These are phyloP conservation scores for Cyclotella choctawhatcheeana DNA, from an alignment of 108 stramenopile species.

Conservation along the genomic window DNA sequence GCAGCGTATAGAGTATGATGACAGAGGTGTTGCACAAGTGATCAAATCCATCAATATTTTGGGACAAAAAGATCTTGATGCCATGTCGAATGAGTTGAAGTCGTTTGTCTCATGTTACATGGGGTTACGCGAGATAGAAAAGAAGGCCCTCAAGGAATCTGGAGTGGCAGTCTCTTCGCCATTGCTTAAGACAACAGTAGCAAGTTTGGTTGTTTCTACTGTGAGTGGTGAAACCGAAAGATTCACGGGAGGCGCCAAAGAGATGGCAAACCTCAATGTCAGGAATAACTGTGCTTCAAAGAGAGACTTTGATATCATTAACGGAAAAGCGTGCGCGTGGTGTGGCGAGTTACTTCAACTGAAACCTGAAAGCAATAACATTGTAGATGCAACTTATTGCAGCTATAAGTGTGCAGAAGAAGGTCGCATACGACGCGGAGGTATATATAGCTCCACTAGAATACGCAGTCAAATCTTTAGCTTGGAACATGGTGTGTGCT, in stretches of 20 bases:
- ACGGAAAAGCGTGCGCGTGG: conserved; percentile 64
- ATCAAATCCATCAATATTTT: background rate
- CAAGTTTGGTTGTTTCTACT: conserved; percentile 34
- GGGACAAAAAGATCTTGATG: conserved; percentile 1
- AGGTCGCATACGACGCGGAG: conserved; percentile 68
- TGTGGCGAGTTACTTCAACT: conserved; percentile 42
- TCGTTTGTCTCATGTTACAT: conserved; percentile 56
- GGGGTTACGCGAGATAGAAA: conserved; percentile 61
- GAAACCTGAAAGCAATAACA: background rate
- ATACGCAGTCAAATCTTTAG: conserved; percentile 63
- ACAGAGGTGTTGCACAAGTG: conserved; percentile 37
- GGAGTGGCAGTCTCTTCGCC: conserved; percentile 43
- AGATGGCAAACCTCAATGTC: conserved; percentile 54
- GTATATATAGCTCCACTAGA: conserved; percentile 54
- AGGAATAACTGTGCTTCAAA: conserved; percentile 52
- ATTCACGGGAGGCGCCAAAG: conserved; percentile 71
- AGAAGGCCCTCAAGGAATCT: conserved; percentile 58
- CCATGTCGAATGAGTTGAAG: conserved; percentile 51
- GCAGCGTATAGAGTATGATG: conserved; percentile 41
- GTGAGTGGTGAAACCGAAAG: conserved; percentile 41
- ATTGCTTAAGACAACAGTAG: conserved; percentile 35
- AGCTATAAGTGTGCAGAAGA: conserved; percentile 64
- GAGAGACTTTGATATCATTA: conserved; percentile 48
- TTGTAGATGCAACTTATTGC: conserved; percentile 62
- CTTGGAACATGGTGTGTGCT: conserved; percentile 61